These are phyloP conservation scores for Penicillium psychrosexuale DNA, from an alignment of 2,329 filamentous ascomycete species.

Conservation along the genomic window DNA sequence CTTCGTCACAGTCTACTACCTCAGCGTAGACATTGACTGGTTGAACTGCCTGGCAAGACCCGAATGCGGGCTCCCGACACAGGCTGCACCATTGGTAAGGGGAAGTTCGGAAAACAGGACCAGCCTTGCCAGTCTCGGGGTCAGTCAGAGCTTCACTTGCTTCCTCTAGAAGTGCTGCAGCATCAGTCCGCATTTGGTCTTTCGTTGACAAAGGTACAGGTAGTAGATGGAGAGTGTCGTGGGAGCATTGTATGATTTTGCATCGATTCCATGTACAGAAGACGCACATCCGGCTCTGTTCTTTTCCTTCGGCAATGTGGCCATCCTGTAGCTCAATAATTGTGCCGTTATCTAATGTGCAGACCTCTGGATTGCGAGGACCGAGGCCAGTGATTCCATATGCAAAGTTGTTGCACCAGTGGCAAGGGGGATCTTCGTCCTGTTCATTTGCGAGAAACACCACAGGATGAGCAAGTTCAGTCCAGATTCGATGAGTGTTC, in stretches of 20 bases:
- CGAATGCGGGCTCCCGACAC: slow-evolving; percentile 40
- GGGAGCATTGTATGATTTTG: slow-evolving; percentile 34
- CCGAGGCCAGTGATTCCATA: slow-evolving; percentile 44
- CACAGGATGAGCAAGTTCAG: slow-evolving; percentile 42
- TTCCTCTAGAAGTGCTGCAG: slow-evolving; percentile 22
- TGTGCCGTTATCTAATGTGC: slow-evolving; percentile 29
- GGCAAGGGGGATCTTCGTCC: slow-evolving; percentile 28
- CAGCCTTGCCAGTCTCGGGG: neutral
- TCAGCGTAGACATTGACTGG: neutral
- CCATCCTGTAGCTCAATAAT: slow-evolving; percentile 41
- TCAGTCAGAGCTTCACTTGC: neutral
- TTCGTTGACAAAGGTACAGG: slow-evolving; percentile 10
- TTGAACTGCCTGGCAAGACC: slow-evolving; percentile 30
- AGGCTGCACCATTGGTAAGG: slow-evolving; percentile 40
- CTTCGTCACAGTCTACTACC: neutral
- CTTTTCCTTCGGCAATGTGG: slow-evolving; percentile 30
- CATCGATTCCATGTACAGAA: slow-evolving; percentile 36
- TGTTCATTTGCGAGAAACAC: slow-evolving; percentile 32
- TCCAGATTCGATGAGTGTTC: slow-evolving; percentile 28
- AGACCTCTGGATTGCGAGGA: slow-evolving; percentile 32
- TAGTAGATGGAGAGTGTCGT: slow-evolving; percentile 32
- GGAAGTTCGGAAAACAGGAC: slow-evolving; percentile 2
- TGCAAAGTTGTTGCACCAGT: slow-evolving; percentile 41
- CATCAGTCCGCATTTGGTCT: slow-evolving; percentile 22
- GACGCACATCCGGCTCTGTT: slow-evolving; percentile 39